Base-by-base conservation (phyloP, 164 flowering plant species). In the Dillenia turbinata region DNA sequence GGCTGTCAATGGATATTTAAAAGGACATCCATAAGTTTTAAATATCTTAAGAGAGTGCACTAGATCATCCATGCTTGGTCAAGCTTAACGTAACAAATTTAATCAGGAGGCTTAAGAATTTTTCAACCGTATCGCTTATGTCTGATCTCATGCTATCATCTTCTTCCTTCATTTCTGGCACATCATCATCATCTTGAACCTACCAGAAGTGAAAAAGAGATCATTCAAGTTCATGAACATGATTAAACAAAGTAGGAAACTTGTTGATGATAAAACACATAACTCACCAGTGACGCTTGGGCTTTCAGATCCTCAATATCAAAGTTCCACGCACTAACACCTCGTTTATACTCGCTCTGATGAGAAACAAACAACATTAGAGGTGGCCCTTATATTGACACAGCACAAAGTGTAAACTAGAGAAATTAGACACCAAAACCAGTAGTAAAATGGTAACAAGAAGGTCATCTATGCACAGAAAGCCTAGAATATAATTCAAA, bases 281-380 rank as follows among this genome's bases (percentile, higher is more conserved):
- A 10, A 60, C 85, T 64, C 78, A 95, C 99, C 81, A 92, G 68
- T 26, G 97, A 84, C 44, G 99, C 99, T 75, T 92, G 97, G 54
- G 79, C 73, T 81, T 95, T 95, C 69, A 95, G 77, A 78, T 92
- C 99, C 71, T 90, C 90, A 55, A 95, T 44, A 69, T 95, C 97
- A 76, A 95, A 95, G 76, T 95, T 92, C 99, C 99, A 95, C 19
- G 96, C 99, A 80, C 99, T 95, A 55, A 95, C 98, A 66, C 99
- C 99, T 75, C 99, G 84, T 68, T 95, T 84, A 76, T 95, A 95
- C 84, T 95, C 97, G 73, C 86, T 90, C 99, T 95, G 84, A 61
- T 5, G 65, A 49, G 62, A 10, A 64, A 4, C 61, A 63, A 47
- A 69, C 24, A 57, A 26, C 4, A 26, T 26, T 5, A 26, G 33